A percentile compares a stretch with the other conserved stretches of the same genome.
Conservation (phyloP, 2,329 filamentous ascomycete species). For the Sclerotinia nivalis region DNA sequence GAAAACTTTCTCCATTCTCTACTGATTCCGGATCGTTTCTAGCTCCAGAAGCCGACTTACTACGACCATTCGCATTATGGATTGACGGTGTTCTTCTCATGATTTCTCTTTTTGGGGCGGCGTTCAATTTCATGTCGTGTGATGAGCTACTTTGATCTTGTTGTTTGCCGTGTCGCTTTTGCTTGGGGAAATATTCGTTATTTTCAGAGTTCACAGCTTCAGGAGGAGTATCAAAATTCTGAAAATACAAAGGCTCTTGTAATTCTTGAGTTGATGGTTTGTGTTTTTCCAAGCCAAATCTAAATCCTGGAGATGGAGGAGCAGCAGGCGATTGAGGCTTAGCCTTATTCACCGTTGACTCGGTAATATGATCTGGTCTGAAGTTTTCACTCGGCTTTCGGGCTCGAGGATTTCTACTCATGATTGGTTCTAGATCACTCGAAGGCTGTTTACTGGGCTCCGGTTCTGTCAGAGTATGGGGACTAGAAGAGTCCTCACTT, state of each 20-base stretch:
- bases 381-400: neutral
- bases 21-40: neutral
- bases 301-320: slow-evolving; percentile 19
- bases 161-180: neutral
- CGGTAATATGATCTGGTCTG: neutral
- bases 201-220: neutral
- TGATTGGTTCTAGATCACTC: slow-evolving; percentile 14
- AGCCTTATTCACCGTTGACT: slow-evolving; percentile 2
- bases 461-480: neutral
- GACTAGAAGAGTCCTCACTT: slow-evolving; percentile 1
- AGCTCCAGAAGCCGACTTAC: neutral
- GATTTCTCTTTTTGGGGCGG: neutral
- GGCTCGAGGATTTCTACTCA: slow-evolving; percentile 15
- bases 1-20: slow-evolving; percentile 1
- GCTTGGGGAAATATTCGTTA: slow-evolving; percentile 9
- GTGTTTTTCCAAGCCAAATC: slow-evolving; percentile 12
- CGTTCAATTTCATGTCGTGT: slow-evolving; percentile 3
- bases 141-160: neutral
- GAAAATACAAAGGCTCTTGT: slow-evolving; percentile 16
- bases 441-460: neutral
- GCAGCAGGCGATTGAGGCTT: neutral
- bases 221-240: slow-evolving; percentile 19
- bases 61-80: slow-evolving; percentile 11
- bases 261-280: neutral
- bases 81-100: slow-evolving; percentile 18